phyloP scores from a whole-genome alignment of 2,329 filamentous ascomycete species.

The Colletotrichum eleusines region DNA sequence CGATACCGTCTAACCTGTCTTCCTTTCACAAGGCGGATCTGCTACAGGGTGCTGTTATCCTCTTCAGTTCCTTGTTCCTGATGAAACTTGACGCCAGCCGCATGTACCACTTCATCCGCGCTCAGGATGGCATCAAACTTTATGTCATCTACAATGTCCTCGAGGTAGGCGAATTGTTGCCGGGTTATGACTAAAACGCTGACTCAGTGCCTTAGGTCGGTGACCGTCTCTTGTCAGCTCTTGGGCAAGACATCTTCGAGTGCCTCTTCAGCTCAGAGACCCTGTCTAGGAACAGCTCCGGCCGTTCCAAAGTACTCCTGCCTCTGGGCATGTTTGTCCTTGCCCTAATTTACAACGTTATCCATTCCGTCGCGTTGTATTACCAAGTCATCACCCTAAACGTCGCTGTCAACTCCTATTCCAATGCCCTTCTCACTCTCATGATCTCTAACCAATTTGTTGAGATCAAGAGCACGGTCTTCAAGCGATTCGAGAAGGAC shows the following conservation, averaged over 20 bases:
- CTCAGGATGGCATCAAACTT: constrained; percentile 95
- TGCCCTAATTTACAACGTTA: constrained; percentile 86
- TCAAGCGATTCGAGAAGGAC: constrained; percentile 99
- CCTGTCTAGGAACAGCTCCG: constrained; percentile 86
- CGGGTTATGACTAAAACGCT: background rate
- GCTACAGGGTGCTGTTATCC: constrained; percentile 88
- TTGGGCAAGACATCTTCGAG: constrained; percentile 96
- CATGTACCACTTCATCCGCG: constrained; percentile 98
- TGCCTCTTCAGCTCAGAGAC: constrained; percentile 95
- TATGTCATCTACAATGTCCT: constrained; percentile 99
- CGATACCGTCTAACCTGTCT: constrained; percentile 84
- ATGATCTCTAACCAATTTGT: constrained; percentile 98
- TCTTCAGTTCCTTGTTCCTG: constrained; percentile 85
- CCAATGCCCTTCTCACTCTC: constrained; percentile 91
- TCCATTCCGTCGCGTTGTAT: constrained; percentile 89
- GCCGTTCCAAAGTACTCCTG: constrained; percentile 89
- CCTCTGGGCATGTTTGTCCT: constrained; percentile 93
- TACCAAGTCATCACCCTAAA: constrained; percentile 98
- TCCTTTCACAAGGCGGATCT: constrained; percentile 96
- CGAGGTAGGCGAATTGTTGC: constrained; percentile 66
- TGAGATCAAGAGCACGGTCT: constrained; percentile 97
- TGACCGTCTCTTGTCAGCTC: constrained; percentile 88
- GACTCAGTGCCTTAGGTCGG: constrained; percentile 65
- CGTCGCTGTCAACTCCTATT: constrained; percentile 98
- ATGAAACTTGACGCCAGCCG: constrained; percentile 95